Conservation (phyloP, 1,139 yeast genomes). For the Debaryomycetaceae sp. region DNA sequence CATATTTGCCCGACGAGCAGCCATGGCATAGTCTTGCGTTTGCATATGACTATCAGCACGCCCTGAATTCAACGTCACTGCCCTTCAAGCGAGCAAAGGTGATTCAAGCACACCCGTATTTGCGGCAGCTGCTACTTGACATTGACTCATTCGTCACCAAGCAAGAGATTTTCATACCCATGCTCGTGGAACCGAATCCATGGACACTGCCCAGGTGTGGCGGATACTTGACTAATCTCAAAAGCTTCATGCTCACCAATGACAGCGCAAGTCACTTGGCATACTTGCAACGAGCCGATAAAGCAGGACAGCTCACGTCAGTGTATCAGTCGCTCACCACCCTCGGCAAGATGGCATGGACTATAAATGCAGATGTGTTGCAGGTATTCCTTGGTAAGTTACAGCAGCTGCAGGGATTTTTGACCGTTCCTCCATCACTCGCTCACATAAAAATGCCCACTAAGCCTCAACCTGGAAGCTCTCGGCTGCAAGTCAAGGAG, state of each 20-base stretch:
- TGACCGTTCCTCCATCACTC: conserved; percentile 25
- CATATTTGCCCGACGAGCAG: too few relatives aligned
- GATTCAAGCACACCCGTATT: too few relatives aligned
- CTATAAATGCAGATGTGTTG: conserved; percentile 26
- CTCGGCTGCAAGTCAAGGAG: too few relatives aligned
- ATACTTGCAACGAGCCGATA: conserved; percentile 24
- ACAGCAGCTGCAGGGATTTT: conserved; percentile 20
- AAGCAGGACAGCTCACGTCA: conserved; percentile 31
- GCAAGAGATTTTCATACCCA: conserved; percentile 27
- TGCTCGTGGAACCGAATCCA: conserved; percentile 35
- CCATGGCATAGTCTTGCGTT: too few relatives aligned
- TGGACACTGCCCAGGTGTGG: conserved; percentile 35
- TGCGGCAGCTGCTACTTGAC: too few relatives aligned
- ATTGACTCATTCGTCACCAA: too few relatives aligned
- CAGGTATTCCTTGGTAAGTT: conserved; percentile 20
- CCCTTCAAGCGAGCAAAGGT: too few relatives aligned
- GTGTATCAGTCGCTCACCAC: conserved; percentile 27
- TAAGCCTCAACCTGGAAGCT: too few relatives aligned
- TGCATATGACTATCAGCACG: too few relatives aligned
- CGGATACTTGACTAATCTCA: conserved; percentile 27
- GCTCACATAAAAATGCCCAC: background rate
- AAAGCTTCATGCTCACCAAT: conserved; percentile 22
- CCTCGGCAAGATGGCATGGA: conserved; percentile 33
- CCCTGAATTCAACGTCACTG: too few relatives aligned
- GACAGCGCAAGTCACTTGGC: conserved; percentile 16